phyloP scores from a whole-genome alignment of 2,329 filamentous ascomycete genomes.

The Penicillium occitanis region DNA sequence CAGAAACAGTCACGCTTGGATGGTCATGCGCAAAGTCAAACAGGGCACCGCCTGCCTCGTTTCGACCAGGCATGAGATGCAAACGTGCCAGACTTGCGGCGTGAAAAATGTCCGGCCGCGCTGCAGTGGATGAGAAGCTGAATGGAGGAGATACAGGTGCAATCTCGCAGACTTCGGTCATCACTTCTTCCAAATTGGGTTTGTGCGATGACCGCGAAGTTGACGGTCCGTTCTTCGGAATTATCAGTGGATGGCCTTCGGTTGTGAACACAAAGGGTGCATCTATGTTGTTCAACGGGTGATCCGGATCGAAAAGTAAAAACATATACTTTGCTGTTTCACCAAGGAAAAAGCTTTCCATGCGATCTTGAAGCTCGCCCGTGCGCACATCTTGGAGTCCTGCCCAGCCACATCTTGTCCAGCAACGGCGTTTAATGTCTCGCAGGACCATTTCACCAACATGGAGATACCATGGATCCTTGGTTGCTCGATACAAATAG shows the following conservation, averaged over 20 bases:
- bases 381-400: slow-evolving; percentile 78
- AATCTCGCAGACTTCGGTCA: slow-evolving; percentile 63
- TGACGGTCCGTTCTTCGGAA: slow-evolving; percentile 57
- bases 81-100: slow-evolving; percentile 81
- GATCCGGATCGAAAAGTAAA: slow-evolving; percentile 79
- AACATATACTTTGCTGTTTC: slow-evolving; percentile 97
- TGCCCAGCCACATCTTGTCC: slow-evolving; percentile 90
- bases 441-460: slow-evolving; percentile 92
- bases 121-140: slow-evolving; percentile 74
- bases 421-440: slow-evolving; percentile 85
- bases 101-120: slow-evolving; percentile 80
- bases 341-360: slow-evolving; percentile 98
- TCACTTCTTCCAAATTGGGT: slow-evolving; percentile 18
- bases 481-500: slow-evolving; percentile 89
- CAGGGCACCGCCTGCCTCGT: slow-evolving; percentile 59
- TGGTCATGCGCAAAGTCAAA: slow-evolving; percentile 55
- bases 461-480: slow-evolving; percentile 93
- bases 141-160: slow-evolving; percentile 62
- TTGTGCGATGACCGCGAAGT: slow-evolving; percentile 20
- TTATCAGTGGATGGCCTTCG: slow-evolving; percentile 88
- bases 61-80: slow-evolving; percentile 65
- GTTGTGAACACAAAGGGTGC: slow-evolving; percentile 91
- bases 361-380: slow-evolving; percentile 85
- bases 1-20: slow-evolving; percentile 56
- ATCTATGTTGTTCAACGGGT: slow-evolving; percentile 85